A percentile compares a stretch with the other conserved stretches of the same genome.
These are phyloP conservation scores for Talaromyces sp. DNA, from an alignment of 2,329 filamentous ascomycete species.

Conservation along the genomic window DNA sequence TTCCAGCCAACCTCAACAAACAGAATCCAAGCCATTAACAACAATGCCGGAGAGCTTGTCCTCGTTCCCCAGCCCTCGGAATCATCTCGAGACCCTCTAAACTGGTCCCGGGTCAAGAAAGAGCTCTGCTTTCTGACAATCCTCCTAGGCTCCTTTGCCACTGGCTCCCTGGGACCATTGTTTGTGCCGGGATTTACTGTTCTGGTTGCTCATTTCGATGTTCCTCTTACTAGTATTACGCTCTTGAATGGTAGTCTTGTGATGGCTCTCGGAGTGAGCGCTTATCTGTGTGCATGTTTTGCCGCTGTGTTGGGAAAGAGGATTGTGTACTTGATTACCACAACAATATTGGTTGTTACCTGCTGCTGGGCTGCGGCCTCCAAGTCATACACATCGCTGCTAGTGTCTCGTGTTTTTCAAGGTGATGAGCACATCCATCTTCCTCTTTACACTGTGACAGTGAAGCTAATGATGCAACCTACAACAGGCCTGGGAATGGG, in stretches of 20 bases:
- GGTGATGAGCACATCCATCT: background rate
- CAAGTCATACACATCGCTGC: background rate
- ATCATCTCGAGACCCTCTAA: background rate
- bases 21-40: background rate
- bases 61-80: background rate
- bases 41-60: background rate
- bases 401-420: constrained; percentile 2
- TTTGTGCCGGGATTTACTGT: background rate
- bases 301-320: background rate
- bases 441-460: background rate
- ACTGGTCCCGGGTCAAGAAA: background rate
- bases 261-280: constrained; percentile 2
- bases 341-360: background rate
- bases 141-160: background rate
- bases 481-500: background rate
- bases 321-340: background rate
- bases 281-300: constrained; percentile 2
- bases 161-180: background rate
- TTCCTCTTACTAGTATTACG: background rate
- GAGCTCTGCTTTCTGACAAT: background rate
- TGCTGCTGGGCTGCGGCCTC: constrained; percentile 1
- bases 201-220: background rate
- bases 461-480: background rate
- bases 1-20: background rate
- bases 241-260: constrained; percentile 4